Conservation (phyloP, 805 yeast species). For the Candida piceae region DNA sequence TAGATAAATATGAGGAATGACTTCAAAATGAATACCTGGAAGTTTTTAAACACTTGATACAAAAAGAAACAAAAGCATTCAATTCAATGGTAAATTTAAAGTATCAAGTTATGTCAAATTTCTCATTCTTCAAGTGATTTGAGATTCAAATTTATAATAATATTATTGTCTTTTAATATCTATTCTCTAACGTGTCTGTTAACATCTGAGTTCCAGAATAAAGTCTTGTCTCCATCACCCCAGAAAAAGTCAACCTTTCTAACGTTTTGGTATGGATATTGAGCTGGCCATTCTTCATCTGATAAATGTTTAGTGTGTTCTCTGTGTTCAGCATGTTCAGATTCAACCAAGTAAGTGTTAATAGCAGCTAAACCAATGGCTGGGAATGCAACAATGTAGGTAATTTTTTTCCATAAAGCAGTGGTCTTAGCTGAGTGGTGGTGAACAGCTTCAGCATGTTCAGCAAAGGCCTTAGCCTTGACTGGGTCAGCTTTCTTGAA, state of each 20-base stretch:
- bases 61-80: too few relatives aligned
- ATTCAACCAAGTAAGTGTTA: slow-evolving; percentile 78
- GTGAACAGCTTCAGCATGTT: slow-evolving; percentile 55
- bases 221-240: slow-evolving; percentile 98
- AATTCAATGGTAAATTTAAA: too few relatives aligned
- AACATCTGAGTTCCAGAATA: slow-evolving; percentile 91
- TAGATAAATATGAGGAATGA: background rate
- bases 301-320: slow-evolving; percentile 64
- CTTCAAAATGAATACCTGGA: too few relatives aligned
- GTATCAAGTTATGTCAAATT: too few relatives aligned
- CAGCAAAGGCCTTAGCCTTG: slow-evolving; percentile 68
- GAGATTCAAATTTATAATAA: too few relatives aligned
- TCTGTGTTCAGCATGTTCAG: slow-evolving; percentile 88
- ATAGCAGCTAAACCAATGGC: slow-evolving; percentile 69
- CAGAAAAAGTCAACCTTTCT: slow-evolving; percentile 89
- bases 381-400: slow-evolving; percentile 77
- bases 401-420: slow-evolving; percentile 78
- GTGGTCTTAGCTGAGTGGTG: slow-evolving; percentile 80
- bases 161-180: background rate
- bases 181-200: slow-evolving; percentile 68
- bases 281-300: slow-evolving; percentile 91
- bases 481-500: slow-evolving; percentile 47
- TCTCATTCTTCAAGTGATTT: too few relatives aligned
- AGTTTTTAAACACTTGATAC: too few relatives aligned
- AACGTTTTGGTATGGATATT: slow-evolving; percentile 86